Conservation (phyloP, 2,329 filamentous ascomycete species). For the Alternaria longipes region DNA sequence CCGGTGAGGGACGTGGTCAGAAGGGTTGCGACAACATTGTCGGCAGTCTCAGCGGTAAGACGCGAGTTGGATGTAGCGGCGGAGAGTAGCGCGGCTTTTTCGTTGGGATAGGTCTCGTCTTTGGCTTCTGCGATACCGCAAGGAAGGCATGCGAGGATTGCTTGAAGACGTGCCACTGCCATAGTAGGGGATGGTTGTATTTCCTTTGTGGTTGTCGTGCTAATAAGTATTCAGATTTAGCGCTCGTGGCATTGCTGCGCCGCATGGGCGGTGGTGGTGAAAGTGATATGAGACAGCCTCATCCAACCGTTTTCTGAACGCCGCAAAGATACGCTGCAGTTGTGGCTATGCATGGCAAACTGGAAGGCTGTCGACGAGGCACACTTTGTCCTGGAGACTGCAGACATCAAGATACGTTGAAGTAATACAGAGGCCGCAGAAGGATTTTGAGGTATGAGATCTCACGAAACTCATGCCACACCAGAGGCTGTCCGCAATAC, state of each 20-base stretch:
- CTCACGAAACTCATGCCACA: too few species aligned
- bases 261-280: constrained; percentile 3
- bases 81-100: constrained; percentile 26
- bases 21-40: constrained; percentile 31
- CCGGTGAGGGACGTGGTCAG: constrained; percentile 27
- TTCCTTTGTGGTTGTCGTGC: background rate
- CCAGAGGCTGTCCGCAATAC: too few species aligned
- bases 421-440: background rate
- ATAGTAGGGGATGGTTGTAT: constrained; percentile 5
- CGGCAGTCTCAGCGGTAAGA: constrained; percentile 24
- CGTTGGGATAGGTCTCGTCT: background rate
- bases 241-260: constrained; percentile 16
- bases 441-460: too few species aligned
- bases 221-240: constrained; percentile 11
- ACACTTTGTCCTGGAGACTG: background rate
- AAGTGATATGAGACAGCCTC: background rate
- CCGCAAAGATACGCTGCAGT: constrained; percentile 2
- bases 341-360: background rate
- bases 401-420: background rate
- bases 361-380: background rate
- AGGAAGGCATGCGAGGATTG: constrained; percentile 24
- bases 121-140: constrained; percentile 8
- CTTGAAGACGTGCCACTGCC: constrained; percentile 19
- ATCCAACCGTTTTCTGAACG: background rate
- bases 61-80: background rate